Conservation (phyloP, 1,284 basidiomycete species). For the Tilletia indica region DNA sequence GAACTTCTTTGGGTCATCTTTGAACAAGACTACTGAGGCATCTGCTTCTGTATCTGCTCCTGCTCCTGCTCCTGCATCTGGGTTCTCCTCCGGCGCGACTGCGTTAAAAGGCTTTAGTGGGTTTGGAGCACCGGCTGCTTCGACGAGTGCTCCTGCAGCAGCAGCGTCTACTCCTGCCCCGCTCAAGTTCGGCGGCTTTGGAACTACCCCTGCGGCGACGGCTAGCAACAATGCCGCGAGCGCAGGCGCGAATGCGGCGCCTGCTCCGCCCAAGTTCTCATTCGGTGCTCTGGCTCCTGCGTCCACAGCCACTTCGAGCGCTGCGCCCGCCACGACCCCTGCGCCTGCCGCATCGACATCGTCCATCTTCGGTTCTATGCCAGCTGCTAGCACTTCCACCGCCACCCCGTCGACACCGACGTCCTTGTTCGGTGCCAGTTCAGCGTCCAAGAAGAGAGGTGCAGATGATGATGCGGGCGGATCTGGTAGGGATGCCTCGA, state of each 20-base stretch:
- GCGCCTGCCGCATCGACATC: background rate
- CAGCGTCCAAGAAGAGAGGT: background rate
- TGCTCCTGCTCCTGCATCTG: conserved; percentile 8
- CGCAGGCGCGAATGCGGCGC: background rate
- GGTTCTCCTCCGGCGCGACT: background rate
- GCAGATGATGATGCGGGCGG: background rate
- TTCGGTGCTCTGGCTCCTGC: too few species aligned
- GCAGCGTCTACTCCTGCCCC: background rate
- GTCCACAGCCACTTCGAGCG: too few species aligned
- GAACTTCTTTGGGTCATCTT: conserved; percentile 1
- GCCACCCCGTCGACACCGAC: background rate
- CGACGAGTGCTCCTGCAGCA: background rate
- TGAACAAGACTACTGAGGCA: background rate
- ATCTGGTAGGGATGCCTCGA: background rate
- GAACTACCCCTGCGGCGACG: background rate
- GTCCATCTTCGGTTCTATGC: background rate
- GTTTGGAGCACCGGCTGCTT: conserved; percentile 3
- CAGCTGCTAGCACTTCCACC: background rate
- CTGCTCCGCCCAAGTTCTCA: background rate
- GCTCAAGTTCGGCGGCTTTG: background rate
- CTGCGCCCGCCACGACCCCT: background rate
- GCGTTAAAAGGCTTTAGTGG: background rate
- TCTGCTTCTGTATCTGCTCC: background rate
- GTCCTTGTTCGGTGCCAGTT: conserved; percentile 2
- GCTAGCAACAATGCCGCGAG: background rate